Evolutionary conservation across 768 basidiomycete species (phyloP).

Genomic region (Dictyophora rubrovolvata): DNA sequence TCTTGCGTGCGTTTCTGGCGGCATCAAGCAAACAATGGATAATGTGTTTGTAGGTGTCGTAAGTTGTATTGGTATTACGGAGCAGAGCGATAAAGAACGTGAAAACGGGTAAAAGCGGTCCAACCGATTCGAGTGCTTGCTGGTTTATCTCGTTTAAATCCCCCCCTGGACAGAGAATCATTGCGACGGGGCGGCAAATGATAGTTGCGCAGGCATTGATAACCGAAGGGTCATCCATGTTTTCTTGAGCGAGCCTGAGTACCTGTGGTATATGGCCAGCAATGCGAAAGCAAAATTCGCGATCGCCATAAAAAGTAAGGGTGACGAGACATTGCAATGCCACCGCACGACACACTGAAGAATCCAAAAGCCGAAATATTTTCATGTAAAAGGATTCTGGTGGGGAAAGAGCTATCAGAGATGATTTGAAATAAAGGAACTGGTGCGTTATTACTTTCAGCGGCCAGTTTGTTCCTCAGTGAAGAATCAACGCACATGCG

Average conservation of each 20-base stretch:
- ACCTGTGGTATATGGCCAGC: constrained; percentile 35
- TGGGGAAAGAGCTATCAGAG: too few relatives aligned
- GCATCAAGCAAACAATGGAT: constrained; percentile 36
- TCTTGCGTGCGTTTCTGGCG: constrained; percentile 33
- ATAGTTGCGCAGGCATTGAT: constrained; percentile 42
- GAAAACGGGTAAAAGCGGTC: constrained; percentile 32
- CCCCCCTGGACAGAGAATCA: constrained; percentile 32
- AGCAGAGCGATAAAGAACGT: constrained; percentile 32
- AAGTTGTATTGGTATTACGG: constrained; percentile 32
- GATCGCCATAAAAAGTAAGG: constrained; percentile 53
- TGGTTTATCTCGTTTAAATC: constrained; percentile 24
- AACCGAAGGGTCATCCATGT: constrained; percentile 39
- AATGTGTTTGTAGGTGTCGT: constrained; percentile 42
- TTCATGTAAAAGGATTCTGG: constrained; percentile 31
- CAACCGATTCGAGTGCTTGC: constrained; percentile 29
- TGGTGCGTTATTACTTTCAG: constrained; percentile 33
- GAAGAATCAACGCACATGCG: constrained; percentile 54
- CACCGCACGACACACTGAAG: constrained; percentile 37
- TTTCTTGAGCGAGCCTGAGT: constrained; percentile 35
- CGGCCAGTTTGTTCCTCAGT: constrained; percentile 48
- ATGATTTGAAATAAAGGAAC: background rate
- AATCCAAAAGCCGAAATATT: constrained; percentile 43
- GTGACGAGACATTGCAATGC: constrained; percentile 47
- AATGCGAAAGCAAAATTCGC: constrained; percentile 39
- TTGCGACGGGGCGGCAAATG: constrained; percentile 41